A percentile compares a stretch with the other conserved stretches of the same genome.
Evolutionary conservation across 345 rosid genomes (phyloP).

Genomic region (Eucalyptus pauciflora): DNA sequence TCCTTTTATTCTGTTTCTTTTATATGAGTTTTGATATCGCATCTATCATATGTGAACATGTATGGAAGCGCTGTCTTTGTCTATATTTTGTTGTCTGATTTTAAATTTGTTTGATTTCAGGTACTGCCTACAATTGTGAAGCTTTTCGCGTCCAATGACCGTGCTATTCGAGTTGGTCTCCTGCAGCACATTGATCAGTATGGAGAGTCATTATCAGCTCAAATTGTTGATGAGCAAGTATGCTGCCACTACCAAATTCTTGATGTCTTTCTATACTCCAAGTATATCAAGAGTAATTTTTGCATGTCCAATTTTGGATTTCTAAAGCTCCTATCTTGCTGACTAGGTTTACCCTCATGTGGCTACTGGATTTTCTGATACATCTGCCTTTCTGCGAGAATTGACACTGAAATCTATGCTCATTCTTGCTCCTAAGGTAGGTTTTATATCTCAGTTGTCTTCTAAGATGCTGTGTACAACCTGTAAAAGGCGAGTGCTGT

Average conservation of each 20-base stretch:
- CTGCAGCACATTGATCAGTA: constrained; percentile 95
- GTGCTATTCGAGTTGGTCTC: constrained; percentile 88
- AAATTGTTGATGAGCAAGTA: constrained; percentile 96
- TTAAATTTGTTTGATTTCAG: constrained; percentile 16
- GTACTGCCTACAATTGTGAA: constrained; percentile 80
- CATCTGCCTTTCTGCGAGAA: constrained; percentile 91
- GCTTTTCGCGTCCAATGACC: constrained; percentile 88
- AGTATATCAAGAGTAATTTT: neutral
- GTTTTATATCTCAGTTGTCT: neutral
- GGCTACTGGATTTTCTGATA: constrained; percentile 87
- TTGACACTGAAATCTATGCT: constrained; percentile 98
- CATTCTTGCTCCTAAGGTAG: constrained; percentile 90
- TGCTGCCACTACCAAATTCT: neutral
- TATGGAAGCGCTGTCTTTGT: neutral
- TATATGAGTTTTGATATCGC: neutral
- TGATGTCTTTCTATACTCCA: neutral
- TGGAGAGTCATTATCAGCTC: constrained; percentile 82
- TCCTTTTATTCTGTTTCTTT: neutral
- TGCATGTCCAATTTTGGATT: neutral
- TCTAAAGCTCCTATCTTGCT: neutral
- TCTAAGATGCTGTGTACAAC: neutral
- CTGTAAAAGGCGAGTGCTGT: neutral
- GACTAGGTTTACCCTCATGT: constrained; percentile 84
- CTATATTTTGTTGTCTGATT: neutral
- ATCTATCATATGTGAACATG: neutral